phyloP scores from a whole-genome alignment of 441 rosid genomes.

The Populus hybrid region DNA sequence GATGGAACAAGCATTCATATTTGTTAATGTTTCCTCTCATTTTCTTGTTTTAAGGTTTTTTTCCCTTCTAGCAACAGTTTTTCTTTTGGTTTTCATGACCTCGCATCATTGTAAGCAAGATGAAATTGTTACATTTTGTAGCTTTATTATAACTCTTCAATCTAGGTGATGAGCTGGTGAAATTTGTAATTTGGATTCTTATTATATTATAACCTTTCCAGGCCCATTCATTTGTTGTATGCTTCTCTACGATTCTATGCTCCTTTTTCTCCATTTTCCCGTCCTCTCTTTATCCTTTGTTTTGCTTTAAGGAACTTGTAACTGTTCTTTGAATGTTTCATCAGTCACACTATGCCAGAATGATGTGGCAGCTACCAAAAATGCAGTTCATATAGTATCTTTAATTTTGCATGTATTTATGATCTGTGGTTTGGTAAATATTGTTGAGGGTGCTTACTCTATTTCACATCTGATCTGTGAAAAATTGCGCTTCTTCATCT shows the following conservation, averaged over 20 bases:
- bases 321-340: neutral
- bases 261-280: neutral
- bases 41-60: neutral
- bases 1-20: constrained; percentile 15
- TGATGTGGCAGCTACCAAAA: neutral
- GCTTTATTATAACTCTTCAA: constrained; percentile 25
- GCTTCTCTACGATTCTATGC: neutral
- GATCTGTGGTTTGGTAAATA: neutral
- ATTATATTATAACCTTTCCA: constrained; percentile 25
- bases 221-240: constrained; percentile 13
- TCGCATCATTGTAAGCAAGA: constrained; percentile 30
- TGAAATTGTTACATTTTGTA: constrained; percentile 32
- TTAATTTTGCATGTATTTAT: neutral
- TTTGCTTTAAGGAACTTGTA: neutral
- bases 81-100: constrained; percentile 12
- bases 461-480: neutral
- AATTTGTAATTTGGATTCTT: constrained; percentile 26
- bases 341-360: neutral
- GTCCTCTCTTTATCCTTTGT: neutral
- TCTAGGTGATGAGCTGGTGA: constrained; percentile 24
- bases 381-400: neutral
- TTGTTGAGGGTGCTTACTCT: neutral
- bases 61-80: constrained; percentile 20
- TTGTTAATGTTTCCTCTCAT: constrained; percentile 25
- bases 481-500: neutral